Percentiles rank a stretch among this genome's conserved stretches.
These are phyloP conservation scores for Solanum rostratum DNA, from an alignment of 257 asterid species.

Conservation along the genomic window DNA sequence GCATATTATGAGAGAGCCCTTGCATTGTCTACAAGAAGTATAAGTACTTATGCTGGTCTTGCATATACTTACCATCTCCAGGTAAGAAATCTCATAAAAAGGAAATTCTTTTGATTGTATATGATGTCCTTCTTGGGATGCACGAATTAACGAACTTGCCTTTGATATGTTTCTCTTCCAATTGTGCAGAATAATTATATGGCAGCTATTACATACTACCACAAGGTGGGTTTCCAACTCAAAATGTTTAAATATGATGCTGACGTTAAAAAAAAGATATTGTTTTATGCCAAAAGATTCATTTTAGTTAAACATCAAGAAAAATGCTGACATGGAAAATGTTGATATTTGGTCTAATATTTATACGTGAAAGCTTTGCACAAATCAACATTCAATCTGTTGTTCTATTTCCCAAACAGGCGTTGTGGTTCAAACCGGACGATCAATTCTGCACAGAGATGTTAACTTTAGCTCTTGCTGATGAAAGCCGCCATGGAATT, in stretches of 20 bases:
- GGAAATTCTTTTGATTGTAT: background rate
- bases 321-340: background rate
- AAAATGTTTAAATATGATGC: background rate
- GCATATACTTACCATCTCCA: conserved; percentile 90
- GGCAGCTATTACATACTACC: conserved; percentile 74
- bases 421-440: conserved; percentile 71
- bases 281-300: background rate
- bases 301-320: background rate
- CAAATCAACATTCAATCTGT: background rate
- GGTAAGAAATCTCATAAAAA: conserved; percentile 23
- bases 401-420: conserved; percentile 29
- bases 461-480: conserved; percentile 77
- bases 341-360: background rate
- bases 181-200: conserved; percentile 60
- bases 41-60: conserved; percentile 90
- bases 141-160: background rate
- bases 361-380: background rate
- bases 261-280: background rate
- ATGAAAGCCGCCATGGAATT: conserved; percentile 43
- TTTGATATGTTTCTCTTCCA: background rate
- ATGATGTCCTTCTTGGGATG: background rate
- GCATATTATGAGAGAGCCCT: conserved; percentile 85
- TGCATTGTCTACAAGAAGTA: conserved; percentile 80
- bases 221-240: conserved; percentile 46
- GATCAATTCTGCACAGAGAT: conserved; percentile 86